A percentile compares a stretch with the other conserved stretches of the same genome.
Conservation (phyloP, 2,329 filamentous ascomycete species). For the Pseudopithomyces chartarum region DNA sequence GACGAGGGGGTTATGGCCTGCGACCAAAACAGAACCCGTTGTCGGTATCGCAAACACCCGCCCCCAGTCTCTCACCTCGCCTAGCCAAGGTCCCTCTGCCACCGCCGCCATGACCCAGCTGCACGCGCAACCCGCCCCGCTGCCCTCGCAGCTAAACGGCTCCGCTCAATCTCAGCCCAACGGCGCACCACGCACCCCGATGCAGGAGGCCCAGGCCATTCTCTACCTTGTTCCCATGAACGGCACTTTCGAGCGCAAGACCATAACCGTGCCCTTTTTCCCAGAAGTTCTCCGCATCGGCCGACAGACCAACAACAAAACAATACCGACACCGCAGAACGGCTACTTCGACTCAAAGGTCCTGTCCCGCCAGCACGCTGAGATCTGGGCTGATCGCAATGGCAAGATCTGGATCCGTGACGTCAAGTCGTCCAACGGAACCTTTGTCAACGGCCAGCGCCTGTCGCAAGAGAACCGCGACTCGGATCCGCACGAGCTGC, state of each 20-base stretch:
- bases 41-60: constrained; percentile 66
- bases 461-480: constrained; percentile 94
- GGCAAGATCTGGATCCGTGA: constrained; percentile 96
- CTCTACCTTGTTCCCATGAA: constrained; percentile 89
- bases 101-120: constrained; percentile 67
- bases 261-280: constrained; percentile 87
- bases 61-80: constrained; percentile 64
- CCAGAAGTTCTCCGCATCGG: constrained; percentile 96
- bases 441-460: constrained; percentile 91
- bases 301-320: constrained; percentile 96
- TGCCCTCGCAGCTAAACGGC: constrained; percentile 71
- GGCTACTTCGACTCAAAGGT: constrained; percentile 99
- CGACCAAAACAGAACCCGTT: constrained; percentile 68
- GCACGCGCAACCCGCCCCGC: constrained; percentile 62
- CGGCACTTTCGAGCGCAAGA: constrained; percentile 95
- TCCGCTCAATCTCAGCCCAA: constrained; percentile 65
- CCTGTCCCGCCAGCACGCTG: constrained; percentile 91
- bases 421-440: constrained; percentile 98
- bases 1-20: constrained; percentile 65
- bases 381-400: constrained; percentile 84
- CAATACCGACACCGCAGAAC: constrained; percentile 85
- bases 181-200: constrained; percentile 55
- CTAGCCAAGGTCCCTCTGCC: constrained; percentile 62
- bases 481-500: constrained; percentile 91
- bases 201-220: constrained; percentile 71